Evolutionary conservation across 208 protist genomes (phyloP), one percentile per base, ranked within the genome.

Genomic region (Leishmania aethiopica): DNA sequence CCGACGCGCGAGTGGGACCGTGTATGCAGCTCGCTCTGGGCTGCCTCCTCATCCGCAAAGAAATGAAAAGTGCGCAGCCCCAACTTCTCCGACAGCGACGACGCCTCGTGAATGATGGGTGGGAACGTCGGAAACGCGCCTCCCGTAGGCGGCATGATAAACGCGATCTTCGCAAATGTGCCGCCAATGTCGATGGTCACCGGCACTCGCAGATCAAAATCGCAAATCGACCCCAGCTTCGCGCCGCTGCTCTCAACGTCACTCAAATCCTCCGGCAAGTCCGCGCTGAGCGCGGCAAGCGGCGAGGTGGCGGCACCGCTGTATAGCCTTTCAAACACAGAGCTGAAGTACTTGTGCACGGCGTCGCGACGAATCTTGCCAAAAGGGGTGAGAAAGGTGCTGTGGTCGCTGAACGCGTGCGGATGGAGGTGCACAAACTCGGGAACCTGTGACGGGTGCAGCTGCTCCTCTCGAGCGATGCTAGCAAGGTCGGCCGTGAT

Each of bases 121-220:
- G 80, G 76, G 49, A 83, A 84, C n/a, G 77, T 55, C n/a, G 69
- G 59, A 10, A 92, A 69, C 45, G 28, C 42, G 28, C 15, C 71
- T 19, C 13, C 67, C 64, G 70, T 59, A 10, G 95, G 95, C 10
- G 94, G 94, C 80, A 93, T 83, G 45, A 98, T 82, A 75, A 92
- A 98, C 37, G 92, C 89, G n/a, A 98, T 77, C 83, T 98, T 98
- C 32, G 93, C 92, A 80, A 97, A 97, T 45, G 94, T 98, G 64
- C 96, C 96, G 28, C 96, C 96, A 86, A 98, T 97, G 83, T 98
- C 96, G 62, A 98, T 88, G 32, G 90, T 89, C 32, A 94, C 70
- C 15, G 96, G 96, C 32, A 97, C 92, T 42, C 81, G 82, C 35
- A 96, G 78, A 40, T 86, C 49, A 19, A 82, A 75, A 7, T 73